Evolutionary conservation across 331 rosid species (phyloP).

Genomic region (Malus hybrid): DNA sequence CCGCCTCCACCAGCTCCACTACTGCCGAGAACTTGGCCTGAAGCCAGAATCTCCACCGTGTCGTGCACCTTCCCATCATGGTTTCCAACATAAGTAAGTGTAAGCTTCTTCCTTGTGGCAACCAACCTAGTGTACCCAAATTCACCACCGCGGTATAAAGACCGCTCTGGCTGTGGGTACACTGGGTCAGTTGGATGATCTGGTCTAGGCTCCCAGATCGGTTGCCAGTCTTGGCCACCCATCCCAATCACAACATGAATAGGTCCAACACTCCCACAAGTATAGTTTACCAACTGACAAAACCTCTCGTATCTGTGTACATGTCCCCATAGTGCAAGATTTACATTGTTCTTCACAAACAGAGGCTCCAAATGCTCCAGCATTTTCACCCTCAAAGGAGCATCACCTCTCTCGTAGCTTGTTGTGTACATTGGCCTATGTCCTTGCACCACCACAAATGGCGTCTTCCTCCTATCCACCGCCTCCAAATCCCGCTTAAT

Average conservation of each 20-base stretch:
- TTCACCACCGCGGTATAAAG: constrained; percentile 84
- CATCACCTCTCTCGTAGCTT: constrained; percentile 64
- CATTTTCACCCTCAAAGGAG: constrained; percentile 54
- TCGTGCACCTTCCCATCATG: constrained; percentile 67
- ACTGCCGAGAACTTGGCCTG: constrained; percentile 29
- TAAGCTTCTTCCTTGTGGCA: constrained; percentile 53
- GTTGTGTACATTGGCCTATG: constrained; percentile 93
- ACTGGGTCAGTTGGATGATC: constrained; percentile 60
- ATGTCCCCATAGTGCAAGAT: constrained; percentile 94
- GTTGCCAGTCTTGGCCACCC: constrained; percentile 99
- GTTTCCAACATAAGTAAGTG: constrained; percentile 36
- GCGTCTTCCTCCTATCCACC: constrained; percentile 58
- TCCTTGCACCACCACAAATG: constrained; percentile 80
- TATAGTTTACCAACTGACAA: constrained; percentile 68
- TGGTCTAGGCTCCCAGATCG: constrained; percentile 79
- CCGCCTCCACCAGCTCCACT: constrained; percentile 8
- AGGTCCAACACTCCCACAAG: constrained; percentile 57
- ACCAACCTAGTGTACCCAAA: constrained; percentile 71
- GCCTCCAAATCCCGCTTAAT: constrained; percentile 71
- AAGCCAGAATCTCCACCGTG: constrained; percentile 37
- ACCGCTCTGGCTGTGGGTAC: constrained; percentile 69
- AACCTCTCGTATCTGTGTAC: constrained; percentile 92
- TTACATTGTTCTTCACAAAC: constrained; percentile 68
- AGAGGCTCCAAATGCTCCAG: constrained; percentile 78
- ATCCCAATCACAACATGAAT: constrained; percentile 89